Evolutionary conservation across 768 basidiomycete species (phyloP), one percentile per base, ranked within the genome.

Genomic region (Cyclocybe aegerita): DNA sequence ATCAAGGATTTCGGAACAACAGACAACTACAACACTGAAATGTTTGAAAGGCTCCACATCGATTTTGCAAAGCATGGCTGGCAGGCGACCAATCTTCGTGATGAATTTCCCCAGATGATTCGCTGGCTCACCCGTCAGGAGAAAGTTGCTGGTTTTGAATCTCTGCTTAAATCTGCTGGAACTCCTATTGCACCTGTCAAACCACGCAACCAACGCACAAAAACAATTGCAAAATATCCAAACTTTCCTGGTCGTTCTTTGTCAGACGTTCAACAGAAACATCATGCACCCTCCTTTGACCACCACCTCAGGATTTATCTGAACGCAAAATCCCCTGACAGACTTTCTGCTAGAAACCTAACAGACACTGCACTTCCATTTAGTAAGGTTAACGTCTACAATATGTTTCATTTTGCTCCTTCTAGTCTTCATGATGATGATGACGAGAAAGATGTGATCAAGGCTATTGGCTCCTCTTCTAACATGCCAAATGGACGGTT

Each of bases 51-150:
- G 0, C 57, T 73, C 2, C 72, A 75, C 37, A 74, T 73, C 30
- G 61, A 75, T 53, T 69, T 63, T 37, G 64, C 71, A 7, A 77
- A 76, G 46, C 31, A 64, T n/a, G 64, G 61, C 2, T 65, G 60
- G 48, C 33, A 55, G 39, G 61, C 62, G 5, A 54, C 57, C 10
- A 69, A 69, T 46, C 56, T 55, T 36, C 16, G 58, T 2, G 57
- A 69, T 23, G 59, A 64, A 40, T 54, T 62, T 50, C 56, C 58
- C 12, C 74, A 74, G 48, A 77, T 77, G 75, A 65, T 65, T 1
- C 39, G 12, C 1, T 71, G 67, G 67, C 58, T 77, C 0, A 56
- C 59, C 4, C 50, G 66, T 4, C 61, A 64, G 34, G 74, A 74
- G 40, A 65, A 68, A 6, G 52, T 56, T 37, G 9, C 36, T 4